Base-by-base conservation (phyloP, 1,284 basidiomycete species). In the Ustilago xerochloae region DNA sequence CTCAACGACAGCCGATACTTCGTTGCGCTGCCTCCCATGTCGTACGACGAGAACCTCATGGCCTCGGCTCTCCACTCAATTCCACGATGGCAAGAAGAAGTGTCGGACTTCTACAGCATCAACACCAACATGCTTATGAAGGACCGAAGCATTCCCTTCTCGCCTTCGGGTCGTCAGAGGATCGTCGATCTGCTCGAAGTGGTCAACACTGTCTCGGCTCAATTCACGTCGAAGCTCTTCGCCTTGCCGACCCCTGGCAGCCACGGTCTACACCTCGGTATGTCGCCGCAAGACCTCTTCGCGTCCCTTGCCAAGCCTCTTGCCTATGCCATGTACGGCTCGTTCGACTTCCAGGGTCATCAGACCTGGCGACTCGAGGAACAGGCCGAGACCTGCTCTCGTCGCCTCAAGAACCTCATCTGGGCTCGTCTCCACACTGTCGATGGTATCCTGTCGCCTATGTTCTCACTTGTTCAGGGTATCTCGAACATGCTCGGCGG, bases 311-410 rank as follows among this genome's bases (percentile, higher is more conserved):
- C 73, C 41, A 63, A 71, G 36, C 64, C 73, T 4, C 73, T 75
- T n/a, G 68, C 73, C 30, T 68, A 63, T 30, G 68, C 69, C 36
- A 61, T 75, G 64, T 71, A 71, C 36, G 73, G 73, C 50, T 61
- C 73, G n/a, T 75, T 64, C 33, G 69, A 64, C 58, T 75, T 67
- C 62, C 55, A 68, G 33, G 58, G 68, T 35, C 73, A 62, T 33
- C 73, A 75, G 47, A 71, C 55, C 4, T 75, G 67, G 67, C 39
- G 38, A 33, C 64, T 75, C 58, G 68, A 75, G 50, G 68, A 75
- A 36, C 38, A 64, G 52, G 43, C 63, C 28, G 61, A 64, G 33
- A 47, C 45, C 16, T 63, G 61, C 51, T 60, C 48, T n/a, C 57
- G 56, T 29, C 54, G 63, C 15, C 68, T 75, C 47, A 67, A 62